Conservation (phyloP, 345 rosid genomes). For the Citrus sinensis region DVS_A1.0 CM039169.1:5740001-5740500, state of each 20-base stretch:
- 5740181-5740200: background rate
- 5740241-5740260: conserved; percentile 26
- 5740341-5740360: background rate
- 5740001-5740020: conserved; percentile 44
- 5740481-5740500: conserved; percentile 7
- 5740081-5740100: conserved; percentile 54
- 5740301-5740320: conserved; percentile 8
- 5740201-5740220: background rate
- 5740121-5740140: conserved; percentile 22
- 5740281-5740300: conserved; percentile 17
- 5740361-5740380: background rate
- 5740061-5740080: conserved; percentile 56
- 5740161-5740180: background rate
- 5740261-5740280: conserved; percentile 38
- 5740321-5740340: background rate
- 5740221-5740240: conserved; percentile 31
- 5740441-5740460: conserved; percentile 44
- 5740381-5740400: conserved; percentile 26
- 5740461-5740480: conserved; percentile 30
- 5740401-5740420: conserved; percentile 32
- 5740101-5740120: conserved; percentile 31
- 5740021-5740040: conserved; percentile 37
- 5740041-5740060: conserved; percentile 53
- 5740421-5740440: conserved; percentile 33
- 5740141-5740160: background rate